Evolutionary conservation across 2,329 filamentous ascomycete species (phyloP).

Genomic region (Neofusicoccum umdonicola): DNA sequence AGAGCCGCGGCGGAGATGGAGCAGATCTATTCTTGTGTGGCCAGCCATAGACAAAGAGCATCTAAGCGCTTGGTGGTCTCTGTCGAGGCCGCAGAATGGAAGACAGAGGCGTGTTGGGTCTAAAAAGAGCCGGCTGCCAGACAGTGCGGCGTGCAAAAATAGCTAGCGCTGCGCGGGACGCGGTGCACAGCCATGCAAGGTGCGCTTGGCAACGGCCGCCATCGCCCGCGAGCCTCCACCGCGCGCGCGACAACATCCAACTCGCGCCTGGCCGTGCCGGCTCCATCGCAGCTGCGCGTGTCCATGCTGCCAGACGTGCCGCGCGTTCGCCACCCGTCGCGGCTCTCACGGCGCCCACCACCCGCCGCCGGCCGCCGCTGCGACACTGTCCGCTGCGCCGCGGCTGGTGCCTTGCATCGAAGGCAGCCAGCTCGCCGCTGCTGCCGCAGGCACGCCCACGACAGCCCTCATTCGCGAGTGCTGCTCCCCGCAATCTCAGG

Average conservation of each 20-base stretch:
- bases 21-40: slow-evolving; percentile 7
- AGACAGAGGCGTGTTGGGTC: not conserved
- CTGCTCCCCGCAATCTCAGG: not conserved
- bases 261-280: too few relatives aligned
- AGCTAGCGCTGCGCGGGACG: not conserved
- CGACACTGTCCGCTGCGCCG: not conserved
- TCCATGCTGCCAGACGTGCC: not conserved
- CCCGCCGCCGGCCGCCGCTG: not conserved
- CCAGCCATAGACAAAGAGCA: not conserved
- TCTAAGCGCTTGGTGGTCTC: not conserved
- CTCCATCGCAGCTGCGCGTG: too few relatives aligned
- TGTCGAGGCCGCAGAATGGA: not conserved
- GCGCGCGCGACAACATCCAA: too few relatives aligned
- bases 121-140: not conserved
- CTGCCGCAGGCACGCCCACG: not conserved
- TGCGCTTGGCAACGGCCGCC: not conserved
- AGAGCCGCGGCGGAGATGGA: not conserved
- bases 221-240: not conserved
- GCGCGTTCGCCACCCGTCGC: not conserved
- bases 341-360: not conserved
- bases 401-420: not conserved
- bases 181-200: not conserved
- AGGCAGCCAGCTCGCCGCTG: not conserved
- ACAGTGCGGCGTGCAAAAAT: not conserved
- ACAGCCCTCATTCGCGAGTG: not conserved